Evolutionary conservation across 768 basidiomycete genomes (phyloP), one percentile per base, ranked within the genome.

Genomic region (Rhodotorula toruloides): DNA sequence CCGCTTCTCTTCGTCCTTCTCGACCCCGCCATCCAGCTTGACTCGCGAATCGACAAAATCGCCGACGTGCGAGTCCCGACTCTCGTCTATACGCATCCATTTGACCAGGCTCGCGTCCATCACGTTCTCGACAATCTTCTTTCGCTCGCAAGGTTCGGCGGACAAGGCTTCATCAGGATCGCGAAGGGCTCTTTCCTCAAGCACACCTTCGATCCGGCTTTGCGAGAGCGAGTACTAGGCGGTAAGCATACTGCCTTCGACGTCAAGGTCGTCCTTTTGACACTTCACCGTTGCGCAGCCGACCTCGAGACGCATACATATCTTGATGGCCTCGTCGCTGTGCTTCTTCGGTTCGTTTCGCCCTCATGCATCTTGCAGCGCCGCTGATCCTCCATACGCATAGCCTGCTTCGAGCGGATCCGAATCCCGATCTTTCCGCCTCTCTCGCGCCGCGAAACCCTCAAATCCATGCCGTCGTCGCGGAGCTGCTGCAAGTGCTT

Each of bases 401-500:
- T 64, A 93, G 90, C 47, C 86, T 86, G 66, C 77, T 92, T 34
- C 87, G 86, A 72, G 87, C 89, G 9, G 91, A 93, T 73, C 87
- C 91, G 3, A 83, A 81, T 57, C 76, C 79, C 9, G 72, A 78
- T 12, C 78, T 82, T 48, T 75, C 76, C 16, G 61, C 79, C 2
- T 80, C 80, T 6, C 87, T 91, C 85, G 80, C 80, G 29, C 79
- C 85, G 8, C 77, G 82, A 61, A 91, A 90, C 73, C 76, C 79
- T 7, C 77, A 78, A 5, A 83, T 90, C 47, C 91, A 97, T 71
- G 86, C 87, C 3, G 83, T 84, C 10, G 81, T 86, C 14, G 80
- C 91, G 47, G 91, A 96, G 63, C 79, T 96, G 6, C 80, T 99
- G 11, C 92, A 97, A 73, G 82, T 85, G 4, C 81, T 97, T 36